phyloP scores from a whole-genome alignment of 768 basidiomycete genomes.

The Glaciozyma antarctica region DNA sequence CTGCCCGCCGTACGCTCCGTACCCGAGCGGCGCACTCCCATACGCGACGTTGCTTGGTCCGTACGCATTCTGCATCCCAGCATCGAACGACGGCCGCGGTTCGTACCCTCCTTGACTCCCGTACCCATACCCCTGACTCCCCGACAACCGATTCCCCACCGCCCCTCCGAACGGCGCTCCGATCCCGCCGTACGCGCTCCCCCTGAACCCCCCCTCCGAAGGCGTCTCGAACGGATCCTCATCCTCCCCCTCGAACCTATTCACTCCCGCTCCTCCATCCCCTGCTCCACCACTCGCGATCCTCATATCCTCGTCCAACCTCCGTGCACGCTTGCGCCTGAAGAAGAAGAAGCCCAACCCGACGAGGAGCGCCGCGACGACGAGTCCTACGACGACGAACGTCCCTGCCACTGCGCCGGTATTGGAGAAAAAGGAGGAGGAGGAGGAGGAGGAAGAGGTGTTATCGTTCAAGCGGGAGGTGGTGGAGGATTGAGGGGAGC shows the following conservation, averaged over 20 bases:
- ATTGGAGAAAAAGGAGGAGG: conserved; percentile 62
- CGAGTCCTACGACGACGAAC: conserved; percentile 65
- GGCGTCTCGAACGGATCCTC: conserved; percentile 8
- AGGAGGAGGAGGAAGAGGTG: neutral
- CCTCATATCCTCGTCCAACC: conserved; percentile 38
- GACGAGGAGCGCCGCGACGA: conserved; percentile 47
- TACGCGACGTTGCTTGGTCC: neutral
- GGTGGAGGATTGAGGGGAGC: neutral
- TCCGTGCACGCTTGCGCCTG: conserved; percentile 37
- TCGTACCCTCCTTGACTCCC: neutral
- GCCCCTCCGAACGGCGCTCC: neutral
- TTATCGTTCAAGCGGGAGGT: conserved; percentile 15
- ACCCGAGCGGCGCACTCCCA: neutral
- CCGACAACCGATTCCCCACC: conserved; percentile 11
- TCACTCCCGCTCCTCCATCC: conserved; percentile 33
- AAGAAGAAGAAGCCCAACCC: conserved; percentile 45
- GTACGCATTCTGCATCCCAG: neutral
- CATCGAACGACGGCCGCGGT: neutral
- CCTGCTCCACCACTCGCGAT: conserved; percentile 35
- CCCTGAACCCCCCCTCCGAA: neutral
- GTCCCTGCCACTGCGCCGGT: conserved; percentile 61
- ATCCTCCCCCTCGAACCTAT: conserved; percentile 32
- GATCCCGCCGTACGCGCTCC: neutral
- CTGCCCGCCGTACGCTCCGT: too few species aligned
- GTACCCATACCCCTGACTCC: neutral